phyloP scores from a whole-genome alignment of 768 basidiomycete species.

The Bullera alba region DNA sequence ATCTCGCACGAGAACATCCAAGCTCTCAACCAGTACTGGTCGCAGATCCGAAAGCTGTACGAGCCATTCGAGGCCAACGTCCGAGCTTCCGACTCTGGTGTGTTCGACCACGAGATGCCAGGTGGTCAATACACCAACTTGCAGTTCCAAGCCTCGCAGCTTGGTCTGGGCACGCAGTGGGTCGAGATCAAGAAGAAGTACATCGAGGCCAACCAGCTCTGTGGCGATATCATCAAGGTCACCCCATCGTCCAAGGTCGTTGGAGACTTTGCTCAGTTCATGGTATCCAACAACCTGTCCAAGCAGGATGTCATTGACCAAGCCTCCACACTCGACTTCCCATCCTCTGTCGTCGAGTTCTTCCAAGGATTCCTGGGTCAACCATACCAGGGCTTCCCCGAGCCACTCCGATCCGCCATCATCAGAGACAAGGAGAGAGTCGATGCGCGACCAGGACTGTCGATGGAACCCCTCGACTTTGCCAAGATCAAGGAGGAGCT shows the following conservation, averaged over 20 bases:
- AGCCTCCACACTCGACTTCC: slow-evolving; percentile 91
- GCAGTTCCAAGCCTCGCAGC: slow-evolving; percentile 96
- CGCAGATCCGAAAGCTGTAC: slow-evolving; percentile 90
- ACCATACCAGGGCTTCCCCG: slow-evolving; percentile 97
- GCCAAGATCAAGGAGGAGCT: slow-evolving; percentile 91
- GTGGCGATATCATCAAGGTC: slow-evolving; percentile 97
- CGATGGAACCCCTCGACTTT: slow-evolving; percentile 84
- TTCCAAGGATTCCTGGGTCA: slow-evolving; percentile 99
- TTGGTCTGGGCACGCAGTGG: slow-evolving; percentile 97
- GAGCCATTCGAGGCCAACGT: slow-evolving; percentile 97
- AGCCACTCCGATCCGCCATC: slow-evolving; percentile 81
- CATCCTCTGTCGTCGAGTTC: slow-evolving; percentile 71
- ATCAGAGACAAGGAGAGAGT: slow-evolving; percentile 92
- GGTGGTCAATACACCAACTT: slow-evolving; percentile 57
- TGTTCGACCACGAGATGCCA: slow-evolving; percentile 99
- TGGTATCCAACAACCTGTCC: slow-evolving; percentile 87
- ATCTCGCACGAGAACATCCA: slow-evolving; percentile 96
- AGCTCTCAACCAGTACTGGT: slow-evolving; percentile 96
- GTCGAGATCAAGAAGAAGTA: slow-evolving; percentile 95
- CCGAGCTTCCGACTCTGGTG: slow-evolving; percentile 91
- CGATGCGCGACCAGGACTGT: slow-evolving; percentile 83
- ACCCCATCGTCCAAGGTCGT: slow-evolving; percentile 99
- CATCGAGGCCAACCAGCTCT: slow-evolving; percentile 93
- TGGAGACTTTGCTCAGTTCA: slow-evolving; percentile 98
- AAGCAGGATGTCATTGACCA: slow-evolving; percentile 78